Conservation (phyloP, 495 filamentous ascomycete species). For the Penicillium macrosclerotiorum region DNA sequence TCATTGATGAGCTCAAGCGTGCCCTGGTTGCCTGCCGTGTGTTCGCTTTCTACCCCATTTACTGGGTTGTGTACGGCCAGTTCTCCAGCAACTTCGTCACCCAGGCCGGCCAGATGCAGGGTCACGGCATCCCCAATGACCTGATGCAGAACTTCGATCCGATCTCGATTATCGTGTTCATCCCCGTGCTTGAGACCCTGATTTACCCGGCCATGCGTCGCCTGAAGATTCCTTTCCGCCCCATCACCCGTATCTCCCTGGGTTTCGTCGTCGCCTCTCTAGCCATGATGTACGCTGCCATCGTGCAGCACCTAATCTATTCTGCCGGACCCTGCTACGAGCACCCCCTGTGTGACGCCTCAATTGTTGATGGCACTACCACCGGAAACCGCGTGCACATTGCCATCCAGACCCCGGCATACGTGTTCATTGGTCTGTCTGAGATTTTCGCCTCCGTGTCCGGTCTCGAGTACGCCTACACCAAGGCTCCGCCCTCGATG, state of each 20-base stretch:
- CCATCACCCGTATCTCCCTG: slow-evolving; percentile 71
- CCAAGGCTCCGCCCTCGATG: slow-evolving; percentile 81
- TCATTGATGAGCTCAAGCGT: slow-evolving; percentile 62
- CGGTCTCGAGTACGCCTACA: slow-evolving; percentile 73
- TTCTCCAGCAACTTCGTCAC: slow-evolving; percentile 59
- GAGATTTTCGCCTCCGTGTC: slow-evolving; percentile 76
- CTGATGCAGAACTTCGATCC: slow-evolving; percentile 76
- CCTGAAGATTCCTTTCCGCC: slow-evolving; percentile 62
- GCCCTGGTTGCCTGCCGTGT: slow-evolving; percentile 59
- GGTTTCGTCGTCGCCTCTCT: slow-evolving; percentile 66
- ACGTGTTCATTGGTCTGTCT: slow-evolving; percentile 68
- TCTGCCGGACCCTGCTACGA: slow-evolving; percentile 51
- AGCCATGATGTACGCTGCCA: slow-evolving; percentile 63
- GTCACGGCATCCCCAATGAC: slow-evolving; percentile 66
- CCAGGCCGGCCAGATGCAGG: slow-evolving; percentile 53
- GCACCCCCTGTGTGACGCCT: slow-evolving; percentile 32
- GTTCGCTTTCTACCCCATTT: slow-evolving; percentile 58
- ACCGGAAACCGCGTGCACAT: slow-evolving; percentile 56
- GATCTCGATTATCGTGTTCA: slow-evolving; percentile 68
- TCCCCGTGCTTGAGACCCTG: slow-evolving; percentile 65
- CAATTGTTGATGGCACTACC: slow-evolving; percentile 28
- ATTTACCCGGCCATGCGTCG: slow-evolving; percentile 68
- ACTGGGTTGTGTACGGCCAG: slow-evolving; percentile 61
- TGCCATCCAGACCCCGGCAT: slow-evolving; percentile 66
- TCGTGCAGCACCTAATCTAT: slow-evolving; percentile 74